These are phyloP conservation scores for Sporisorium scitamineum DNA, from an alignment of 1,284 basidiomycete genomes.

Conservation along the genomic window DNA sequence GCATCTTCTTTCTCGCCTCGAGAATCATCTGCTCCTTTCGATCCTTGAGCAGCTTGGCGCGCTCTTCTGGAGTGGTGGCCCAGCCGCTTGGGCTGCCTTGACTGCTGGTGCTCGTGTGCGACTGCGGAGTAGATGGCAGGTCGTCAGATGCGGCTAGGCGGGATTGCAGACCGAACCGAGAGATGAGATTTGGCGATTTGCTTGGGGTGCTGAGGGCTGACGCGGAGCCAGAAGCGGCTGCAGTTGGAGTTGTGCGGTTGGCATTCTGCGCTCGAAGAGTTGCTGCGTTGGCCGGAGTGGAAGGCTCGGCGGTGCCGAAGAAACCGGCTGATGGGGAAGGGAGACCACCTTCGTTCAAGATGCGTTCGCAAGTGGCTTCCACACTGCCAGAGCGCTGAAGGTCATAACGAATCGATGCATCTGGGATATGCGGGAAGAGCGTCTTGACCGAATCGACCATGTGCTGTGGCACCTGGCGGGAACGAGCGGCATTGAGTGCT, in stretches of 20 bases:
- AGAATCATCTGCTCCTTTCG: constrained; percentile 56
- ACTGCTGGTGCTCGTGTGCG: constrained; percentile 18
- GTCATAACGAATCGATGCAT: constrained; percentile 62
- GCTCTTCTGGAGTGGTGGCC: constrained; percentile 45
- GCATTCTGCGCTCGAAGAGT: constrained; percentile 23
- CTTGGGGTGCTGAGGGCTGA: constrained; percentile 21
- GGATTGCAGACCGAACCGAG: constrained; percentile 51
- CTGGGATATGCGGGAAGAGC: constrained; percentile 64
- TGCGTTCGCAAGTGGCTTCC: constrained; percentile 62
- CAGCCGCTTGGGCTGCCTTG: constrained; percentile 42
- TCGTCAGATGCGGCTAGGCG: constrained; percentile 16
- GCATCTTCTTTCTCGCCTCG: constrained; percentile 44
- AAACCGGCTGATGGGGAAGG: constrained; percentile 54
- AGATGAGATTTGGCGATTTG: constrained; percentile 50
- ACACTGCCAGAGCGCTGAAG: constrained; percentile 55
- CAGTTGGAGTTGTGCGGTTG: constrained; percentile 25
- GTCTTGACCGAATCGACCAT: constrained; percentile 61
- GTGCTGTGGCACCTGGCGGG: constrained; percentile 46
- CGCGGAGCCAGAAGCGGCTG: constrained; percentile 12
- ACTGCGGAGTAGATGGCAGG: constrained; percentile 17
- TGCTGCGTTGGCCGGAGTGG: constrained; percentile 25
- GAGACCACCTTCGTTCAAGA: constrained; percentile 61
- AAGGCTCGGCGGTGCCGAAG: constrained; percentile 36
- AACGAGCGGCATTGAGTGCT: constrained; percentile 36
- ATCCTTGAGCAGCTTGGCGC: constrained; percentile 46